Base-by-base conservation (phyloP, 1,284 basidiomycete genomes). In the Fomitopsis pinicola region DNA sequence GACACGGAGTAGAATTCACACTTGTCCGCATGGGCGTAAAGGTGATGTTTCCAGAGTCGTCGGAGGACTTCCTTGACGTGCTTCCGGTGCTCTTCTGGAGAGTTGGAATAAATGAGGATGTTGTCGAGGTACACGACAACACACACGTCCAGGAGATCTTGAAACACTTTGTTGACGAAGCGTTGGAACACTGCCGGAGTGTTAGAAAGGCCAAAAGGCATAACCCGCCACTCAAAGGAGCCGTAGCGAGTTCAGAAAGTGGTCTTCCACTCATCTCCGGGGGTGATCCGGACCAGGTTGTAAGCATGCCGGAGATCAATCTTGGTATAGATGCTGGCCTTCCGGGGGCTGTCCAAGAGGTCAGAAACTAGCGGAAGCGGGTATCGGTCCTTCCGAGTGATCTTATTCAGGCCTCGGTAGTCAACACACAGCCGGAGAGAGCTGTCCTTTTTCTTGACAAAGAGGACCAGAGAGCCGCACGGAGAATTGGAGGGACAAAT, bases 391-490 rank as follows among this genome's bases (percentile, higher is more conserved):
- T 62, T 62, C 28, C 56, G 59, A 0, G 61, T 59, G 46, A 63
- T 63, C 9, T 57, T 28, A 55, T 82, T 83, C 30, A 82, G 72
- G n/a, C 70, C 70, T 1, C 75, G 65, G 63, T 78, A 83, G 60
- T 83, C 77, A 2, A 80, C 71, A 59, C 76, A 77, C 0, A 79
- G 71, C 1, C 74, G 64, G 0, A 77, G 64, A 0, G 65, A 58
- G n/a, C 77, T 75, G 62, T 77, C 75, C 65, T 81, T 82, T 66
- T 81, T 81, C 46, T 71, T 69, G 36, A 79, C 72, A 60, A 82
- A 83, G 0, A 83, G 71, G 38, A 82, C 67, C 0, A 79, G 78
- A 0, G 79, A 64, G 0, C 66, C 75, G n/a, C 71, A 70, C 5
- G 75, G 66, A 2, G 76, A 77, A 4, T 66, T 74, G 0, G 76